phyloP scores from a whole-genome alignment of 2,329 filamentous ascomycete species.

The Exophiala calicioides region DNA sequence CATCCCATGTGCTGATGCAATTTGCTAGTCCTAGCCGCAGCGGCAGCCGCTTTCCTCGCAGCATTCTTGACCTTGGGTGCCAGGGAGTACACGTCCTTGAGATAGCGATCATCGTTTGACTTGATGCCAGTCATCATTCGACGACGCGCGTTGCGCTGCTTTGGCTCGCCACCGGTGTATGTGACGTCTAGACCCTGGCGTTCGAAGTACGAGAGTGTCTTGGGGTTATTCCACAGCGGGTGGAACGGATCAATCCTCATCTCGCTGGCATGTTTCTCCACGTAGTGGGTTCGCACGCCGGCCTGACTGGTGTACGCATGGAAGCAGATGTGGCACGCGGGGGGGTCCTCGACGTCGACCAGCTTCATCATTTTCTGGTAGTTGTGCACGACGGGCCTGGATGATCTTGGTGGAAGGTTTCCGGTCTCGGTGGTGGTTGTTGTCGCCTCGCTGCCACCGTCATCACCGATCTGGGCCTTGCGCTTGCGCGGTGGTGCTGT shows the following conservation, averaged over 20 bases:
- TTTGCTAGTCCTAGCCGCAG: too few species aligned
- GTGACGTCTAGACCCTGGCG: slow-evolving; percentile 9
- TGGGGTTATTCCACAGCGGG: too few species aligned
- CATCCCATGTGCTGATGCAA: too few species aligned
- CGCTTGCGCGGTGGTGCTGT: too few species aligned
- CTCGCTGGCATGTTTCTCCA: background rate
- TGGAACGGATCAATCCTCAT: background rate
- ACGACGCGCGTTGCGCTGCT: slow-evolving; percentile 15
- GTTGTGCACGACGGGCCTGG: too few species aligned
- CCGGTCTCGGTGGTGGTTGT: too few species aligned
- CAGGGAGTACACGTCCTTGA: slow-evolving; percentile 17
- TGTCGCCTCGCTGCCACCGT: too few species aligned
- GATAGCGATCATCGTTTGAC: slow-evolving; percentile 2
- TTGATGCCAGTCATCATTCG: slow-evolving; percentile 17
- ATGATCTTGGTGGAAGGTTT: too few species aligned
- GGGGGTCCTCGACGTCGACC: slow-evolving; percentile 33
- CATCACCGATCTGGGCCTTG: too few species aligned
- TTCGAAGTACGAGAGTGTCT: slow-evolving; percentile 6
- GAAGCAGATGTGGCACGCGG: slow-evolving; percentile 9
- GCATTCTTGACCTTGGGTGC: too few species aligned
- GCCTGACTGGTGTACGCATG: background rate
- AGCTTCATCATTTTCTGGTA: too few species aligned
- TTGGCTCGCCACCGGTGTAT: slow-evolving; percentile 20
- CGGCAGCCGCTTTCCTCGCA: too few species aligned
- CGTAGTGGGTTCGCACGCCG: background rate